A percentile compares a stretch with the other conserved stretches of the same genome.
phyloP scores from a whole-genome alignment of 106 monocot species.

The Dendrobium officinale region DNA sequence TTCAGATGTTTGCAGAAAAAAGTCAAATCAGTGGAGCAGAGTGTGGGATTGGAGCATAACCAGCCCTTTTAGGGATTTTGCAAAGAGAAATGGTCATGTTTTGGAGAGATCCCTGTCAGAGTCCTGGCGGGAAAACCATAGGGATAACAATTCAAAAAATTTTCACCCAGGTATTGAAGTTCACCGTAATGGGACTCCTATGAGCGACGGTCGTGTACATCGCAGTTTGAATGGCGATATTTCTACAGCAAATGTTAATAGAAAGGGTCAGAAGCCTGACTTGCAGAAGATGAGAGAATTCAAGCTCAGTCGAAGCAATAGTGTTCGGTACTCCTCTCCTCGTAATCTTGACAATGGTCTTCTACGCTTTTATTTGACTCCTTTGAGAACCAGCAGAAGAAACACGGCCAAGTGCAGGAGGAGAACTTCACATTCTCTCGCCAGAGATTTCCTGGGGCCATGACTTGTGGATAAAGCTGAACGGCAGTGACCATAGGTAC shows the following conservation, averaged over 20 bases:
- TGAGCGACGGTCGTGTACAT: conserved; percentile 14
- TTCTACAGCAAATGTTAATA: conserved; percentile 21
- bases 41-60: conserved; percentile 74
- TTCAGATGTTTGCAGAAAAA: conserved; percentile 27
- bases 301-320: conserved; percentile 65
- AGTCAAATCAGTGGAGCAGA: conserved; percentile 57
- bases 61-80: conserved; percentile 58
- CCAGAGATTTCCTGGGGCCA: conserved; percentile 61
- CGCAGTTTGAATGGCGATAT: conserved; percentile 16
- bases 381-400: conserved; percentile 73
- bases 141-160: conserved; percentile 18
- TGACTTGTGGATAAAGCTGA: conserved; percentile 3
- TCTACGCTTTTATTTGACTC: conserved; percentile 90
- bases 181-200: conserved; percentile 15
- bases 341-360: conserved; percentile 81
- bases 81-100: conserved; percentile 27
- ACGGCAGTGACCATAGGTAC: not conserved
- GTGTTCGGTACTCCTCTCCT: conserved; percentile 76
- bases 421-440: conserved; percentile 51
- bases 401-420: conserved; percentile 41
- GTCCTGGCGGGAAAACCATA: conserved; percentile 39
- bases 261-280: conserved; percentile 23
- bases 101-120: conserved; percentile 69
- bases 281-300: conserved; percentile 37
- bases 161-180: conserved; percentile 13